Evolutionary conservation across 2,329 filamentous ascomycete species (phyloP), one percentile per base, ranked within the genome.

Genomic region (Cordyceps tenuipes): DNA sequence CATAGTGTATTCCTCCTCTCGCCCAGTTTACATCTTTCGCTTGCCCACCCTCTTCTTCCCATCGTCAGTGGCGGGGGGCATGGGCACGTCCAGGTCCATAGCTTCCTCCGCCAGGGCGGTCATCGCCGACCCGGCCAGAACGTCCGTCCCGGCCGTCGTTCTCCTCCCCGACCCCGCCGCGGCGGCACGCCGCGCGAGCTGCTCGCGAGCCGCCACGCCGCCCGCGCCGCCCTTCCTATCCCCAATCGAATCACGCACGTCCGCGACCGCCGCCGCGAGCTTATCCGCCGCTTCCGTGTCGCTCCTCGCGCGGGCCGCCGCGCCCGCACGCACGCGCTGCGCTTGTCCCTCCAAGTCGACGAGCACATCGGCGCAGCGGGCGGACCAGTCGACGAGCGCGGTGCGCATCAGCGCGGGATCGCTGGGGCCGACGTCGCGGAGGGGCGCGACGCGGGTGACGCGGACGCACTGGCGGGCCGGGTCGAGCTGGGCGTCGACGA

Each of bases 401-500:
- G 86, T 71, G 48, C 47, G 46, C 31, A 91, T 81, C 76, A 97
- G 87, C 1, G 76, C 82, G 13, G 96, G 81, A 60, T 86, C 84
- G 61, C 84, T 84, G 0, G 91, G 91, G 1, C 84, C 82, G 1
- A 96, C 83, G 71, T 99, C 94, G 21, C 94, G 91, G 1, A 97
- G 83, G 0, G 94, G 89, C 0, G 92, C 85, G 36, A 97, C 85
- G 62, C 89, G 87, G 55, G 86, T 87, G 58, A 97, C 85, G 69
- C 87, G 83, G 23, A 97, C 88, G 62, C 82, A 81, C 39, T 87
- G 84, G 59, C 87, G 81, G 61, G 84, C 83, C 4, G 92, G 90
- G 70, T 97, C 90, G 60, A 99, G 86, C 46, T 90, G 92, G 7
- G 88, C 93, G 44, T 83, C 82, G 53, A 99, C 76, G 2, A 99